Base-by-base conservation (phyloP, 768 basidiomycete species). In the Russula griseocarnosa region DNA sequence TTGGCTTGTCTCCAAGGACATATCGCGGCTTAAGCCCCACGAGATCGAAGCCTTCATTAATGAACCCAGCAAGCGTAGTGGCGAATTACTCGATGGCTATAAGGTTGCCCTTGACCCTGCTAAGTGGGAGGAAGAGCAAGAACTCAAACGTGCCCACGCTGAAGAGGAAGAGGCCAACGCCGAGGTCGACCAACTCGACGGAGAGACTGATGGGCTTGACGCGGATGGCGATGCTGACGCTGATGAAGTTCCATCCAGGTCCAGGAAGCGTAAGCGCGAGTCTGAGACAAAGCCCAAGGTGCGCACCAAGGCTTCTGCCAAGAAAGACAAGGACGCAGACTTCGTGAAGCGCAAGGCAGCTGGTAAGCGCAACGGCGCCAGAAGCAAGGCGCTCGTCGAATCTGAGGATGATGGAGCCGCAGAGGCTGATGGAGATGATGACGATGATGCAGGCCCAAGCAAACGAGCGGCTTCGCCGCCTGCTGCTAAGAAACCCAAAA, bases 21-120 rank as follows among this genome's bases (percentile, higher is more conserved):
- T 98, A 58, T 90, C 86, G 24, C 82, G 82, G 66, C 82, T 98
- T 28, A 83, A 86, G 70, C 74, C 79, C 6, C 83, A 89, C 74
- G 91, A 92, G 76, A 96, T 98, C 76, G 82, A 90, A 67, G 81
- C 86, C 3, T 97, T 85, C 77, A 83, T 98, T 76, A 80, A 77
- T 67, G 88, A 88, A 71, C 86, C 87, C 20, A 81, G 79, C 74
- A 93, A 92, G 78, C 86, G 83, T 73, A 85, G 82, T 46, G 85
- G 83, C 46, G 90, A 94, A 38, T 83, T 98, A 46, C 75, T 87
- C 24, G 74, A 82, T 58, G 94, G 88, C 16, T 95, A 94, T 74
- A 81, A 82, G 67, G 85, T 91, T 70, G 86, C 87, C 40, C 77
- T 82, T 42, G 84, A 94, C 72, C 92, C 92, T 1, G 79, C 80